Conservation (phyloP, 345 rosid genomes). For the Pistacia atlantica region DNA sequence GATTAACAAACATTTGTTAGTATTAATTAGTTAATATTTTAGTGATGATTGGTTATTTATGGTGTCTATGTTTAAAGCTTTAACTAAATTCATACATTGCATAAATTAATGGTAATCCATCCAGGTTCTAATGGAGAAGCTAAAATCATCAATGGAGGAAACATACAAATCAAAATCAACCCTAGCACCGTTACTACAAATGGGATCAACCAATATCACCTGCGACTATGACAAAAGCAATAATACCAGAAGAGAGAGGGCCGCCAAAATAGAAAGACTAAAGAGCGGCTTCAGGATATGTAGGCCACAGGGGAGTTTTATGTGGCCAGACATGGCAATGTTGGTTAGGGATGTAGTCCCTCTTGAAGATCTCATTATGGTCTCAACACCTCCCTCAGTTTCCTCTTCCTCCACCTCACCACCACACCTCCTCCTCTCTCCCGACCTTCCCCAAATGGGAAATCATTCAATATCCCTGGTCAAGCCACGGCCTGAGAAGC, state of each 20-base stretch:
- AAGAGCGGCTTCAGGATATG: conserved; percentile 84
- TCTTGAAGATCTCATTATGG: conserved; percentile 29
- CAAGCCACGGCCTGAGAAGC: conserved; percentile 55
- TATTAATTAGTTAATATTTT: too few relatives aligned
- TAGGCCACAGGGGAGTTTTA: conserved; percentile 71
- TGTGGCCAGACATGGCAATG: conserved; percentile 63
- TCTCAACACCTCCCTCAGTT: conserved; percentile 49
- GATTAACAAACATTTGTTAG: too few relatives aligned
- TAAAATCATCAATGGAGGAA: conserved; percentile 38
- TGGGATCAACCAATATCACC: conserved; percentile 21
- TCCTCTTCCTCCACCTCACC: conserved; percentile 40
- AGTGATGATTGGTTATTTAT: too few relatives aligned
- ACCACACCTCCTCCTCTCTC: conserved; percentile 13
- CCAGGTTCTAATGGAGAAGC: conserved; percentile 59
- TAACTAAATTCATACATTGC: too few relatives aligned
- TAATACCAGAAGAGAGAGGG: conserved; percentile 42
- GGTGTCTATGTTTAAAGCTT: too few relatives aligned
- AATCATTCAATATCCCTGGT: conserved; percentile 36
- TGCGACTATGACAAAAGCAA: conserved; percentile 18
- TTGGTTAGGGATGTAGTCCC: conserved; percentile 33
- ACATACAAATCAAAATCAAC: conserved; percentile 26
- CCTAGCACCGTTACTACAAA: neutral
- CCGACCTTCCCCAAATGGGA: conserved; percentile 1
- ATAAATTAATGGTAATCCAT: conserved; percentile 8
- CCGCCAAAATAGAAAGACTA: conserved; percentile 53